Evolutionary conservation across 352 stramenopile genomes (phyloP).

Genomic region (Blastocystis sp.): DNA sequence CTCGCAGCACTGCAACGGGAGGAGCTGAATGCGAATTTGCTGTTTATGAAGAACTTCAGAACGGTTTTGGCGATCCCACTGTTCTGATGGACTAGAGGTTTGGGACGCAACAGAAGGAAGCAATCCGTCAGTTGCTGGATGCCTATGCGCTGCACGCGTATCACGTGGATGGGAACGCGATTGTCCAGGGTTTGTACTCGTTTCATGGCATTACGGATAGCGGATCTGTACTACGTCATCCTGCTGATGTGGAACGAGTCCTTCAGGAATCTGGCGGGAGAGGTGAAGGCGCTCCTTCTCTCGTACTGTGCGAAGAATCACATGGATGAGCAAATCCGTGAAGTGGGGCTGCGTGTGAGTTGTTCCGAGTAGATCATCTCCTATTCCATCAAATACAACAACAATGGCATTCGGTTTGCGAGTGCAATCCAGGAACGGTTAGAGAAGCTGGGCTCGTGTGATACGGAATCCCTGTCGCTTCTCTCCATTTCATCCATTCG

Average conservation of each 20-base stretch:
- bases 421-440: too few relatives aligned
- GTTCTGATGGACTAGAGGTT: background rate
- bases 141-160: background rate
- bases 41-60: background rate
- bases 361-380: background rate
- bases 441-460: too few relatives aligned
- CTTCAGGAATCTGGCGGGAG: background rate
- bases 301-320: background rate
- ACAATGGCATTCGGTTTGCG: too few relatives aligned
- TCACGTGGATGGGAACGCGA: background rate
- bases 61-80: background rate
- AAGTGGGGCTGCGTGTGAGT: too few relatives aligned
- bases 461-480: too few relatives aligned
- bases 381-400: background rate
- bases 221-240: background rate
- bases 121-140: background rate
- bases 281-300: background rate
- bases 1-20: background rate
- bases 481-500: too few relatives aligned
- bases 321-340: background rate
- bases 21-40: background rate
- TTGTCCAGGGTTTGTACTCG: background rate
- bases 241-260: background rate
- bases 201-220: background rate
- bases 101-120: background rate